Evolutionary conservation across 306 rosid genomes (phyloP).

Genomic region (Prunus dulcis): DNA sequence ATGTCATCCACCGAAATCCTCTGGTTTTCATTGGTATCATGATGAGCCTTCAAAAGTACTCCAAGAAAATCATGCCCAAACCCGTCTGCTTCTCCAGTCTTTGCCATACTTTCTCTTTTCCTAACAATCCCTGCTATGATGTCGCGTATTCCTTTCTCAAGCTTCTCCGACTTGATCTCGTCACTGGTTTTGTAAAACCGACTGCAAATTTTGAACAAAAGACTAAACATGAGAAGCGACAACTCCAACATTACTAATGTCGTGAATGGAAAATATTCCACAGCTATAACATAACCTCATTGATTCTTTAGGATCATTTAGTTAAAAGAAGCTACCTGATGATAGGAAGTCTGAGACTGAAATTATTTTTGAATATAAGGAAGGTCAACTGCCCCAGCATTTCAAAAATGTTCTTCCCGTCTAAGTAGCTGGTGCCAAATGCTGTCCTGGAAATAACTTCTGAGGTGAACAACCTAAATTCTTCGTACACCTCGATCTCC

Average conservation of each 20-base stretch:
- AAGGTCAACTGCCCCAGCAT: neutral
- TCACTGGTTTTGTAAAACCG: neutral
- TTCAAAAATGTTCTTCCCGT: neutral
- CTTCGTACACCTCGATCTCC: conserved; percentile 5
- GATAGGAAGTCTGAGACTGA: neutral
- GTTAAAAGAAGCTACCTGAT: neutral
- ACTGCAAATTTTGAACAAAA: neutral
- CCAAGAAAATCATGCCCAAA: no score
- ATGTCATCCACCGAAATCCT: no score
- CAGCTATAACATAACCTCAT: neutral
- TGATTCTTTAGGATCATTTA: neutral
- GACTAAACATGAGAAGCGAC: neutral
- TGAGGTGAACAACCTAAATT: conserved; percentile 6
- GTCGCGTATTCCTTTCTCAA: neutral
- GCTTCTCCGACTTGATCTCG: neutral
- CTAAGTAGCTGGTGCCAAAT: conserved; percentile 9
- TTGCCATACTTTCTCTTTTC: no score
- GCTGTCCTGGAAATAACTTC: conserved; percentile 7
- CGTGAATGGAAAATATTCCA: neutral
- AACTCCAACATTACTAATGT: neutral
- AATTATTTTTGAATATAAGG: neutral
- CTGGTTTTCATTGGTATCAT: no score
- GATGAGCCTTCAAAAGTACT: no score
- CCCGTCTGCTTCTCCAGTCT: no score
- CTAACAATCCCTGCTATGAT: no score